These are phyloP conservation scores for Pseudogymnoascus sp. DNA, from an alignment of 2,329 filamentous ascomycete genomes.

Conservation along the genomic window DNA sequence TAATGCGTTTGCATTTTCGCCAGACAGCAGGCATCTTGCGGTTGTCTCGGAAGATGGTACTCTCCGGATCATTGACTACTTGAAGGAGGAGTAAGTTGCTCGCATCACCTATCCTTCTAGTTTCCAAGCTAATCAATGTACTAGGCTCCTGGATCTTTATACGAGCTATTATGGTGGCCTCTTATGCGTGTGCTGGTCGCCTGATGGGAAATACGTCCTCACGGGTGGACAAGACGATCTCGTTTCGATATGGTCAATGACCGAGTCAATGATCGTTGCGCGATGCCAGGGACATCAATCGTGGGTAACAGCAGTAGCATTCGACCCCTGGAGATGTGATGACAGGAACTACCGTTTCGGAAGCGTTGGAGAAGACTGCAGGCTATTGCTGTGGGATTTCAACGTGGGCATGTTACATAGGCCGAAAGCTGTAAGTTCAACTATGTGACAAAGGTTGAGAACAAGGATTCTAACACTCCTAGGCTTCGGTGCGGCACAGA, in stretches of 20 bases:
- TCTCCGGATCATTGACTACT: constrained; percentile 82
- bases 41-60: constrained; percentile 89
- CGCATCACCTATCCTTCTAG: background rate
- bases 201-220: constrained; percentile 90
- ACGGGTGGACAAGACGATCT: constrained; percentile 95
- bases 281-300: constrained; percentile 93
- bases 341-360: constrained; percentile 93
- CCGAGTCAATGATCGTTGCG: constrained; percentile 77
- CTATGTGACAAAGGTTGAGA: constrained; percentile 5
- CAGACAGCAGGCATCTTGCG: constrained; percentile 78
- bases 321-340: constrained; percentile 96
- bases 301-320: constrained; percentile 89
- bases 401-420: constrained; percentile 93
- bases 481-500: constrained; percentile 52
- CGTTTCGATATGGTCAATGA: constrained; percentile 89
- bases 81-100: constrained; percentile 70
- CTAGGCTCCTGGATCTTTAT: constrained; percentile 77
- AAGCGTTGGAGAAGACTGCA: constrained; percentile 89
- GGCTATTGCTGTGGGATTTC: constrained; percentile 93
- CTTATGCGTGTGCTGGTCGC: constrained; percentile 93
- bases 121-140: constrained; percentile 16
- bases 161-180: constrained; percentile 90
- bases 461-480: background rate
- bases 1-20: constrained; percentile 87
- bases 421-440: constrained; percentile 68